Percentiles rank a stretch among this genome's conserved stretches.
These are phyloP conservation scores for Metarhizium album DNA, from an alignment of 2,329 filamentous ascomycete species.

Conservation along the genomic window DNA sequence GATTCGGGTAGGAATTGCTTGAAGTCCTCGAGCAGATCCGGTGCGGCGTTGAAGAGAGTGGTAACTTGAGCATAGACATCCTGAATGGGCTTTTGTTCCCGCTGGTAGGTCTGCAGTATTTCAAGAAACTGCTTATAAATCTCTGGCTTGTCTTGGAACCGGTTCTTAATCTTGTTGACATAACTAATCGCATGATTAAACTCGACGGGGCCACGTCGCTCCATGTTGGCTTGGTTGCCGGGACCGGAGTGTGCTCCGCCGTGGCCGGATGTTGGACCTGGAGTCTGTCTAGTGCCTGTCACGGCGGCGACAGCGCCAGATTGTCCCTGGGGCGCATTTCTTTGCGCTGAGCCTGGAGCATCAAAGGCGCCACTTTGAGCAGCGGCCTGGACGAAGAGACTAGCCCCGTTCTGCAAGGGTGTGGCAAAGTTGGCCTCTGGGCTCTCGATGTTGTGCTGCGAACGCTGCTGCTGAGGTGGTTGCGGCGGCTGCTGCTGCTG, in stretches of 20 bases:
- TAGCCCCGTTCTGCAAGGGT: slow-evolving; percentile 39
- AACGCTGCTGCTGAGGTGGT: slow-evolving; percentile 39
- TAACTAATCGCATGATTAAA: slow-evolving; percentile 99
- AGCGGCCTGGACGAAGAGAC: slow-evolving; percentile 34
- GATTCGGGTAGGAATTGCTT: slow-evolving; percentile 97
- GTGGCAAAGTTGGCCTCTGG: slow-evolving; percentile 52
- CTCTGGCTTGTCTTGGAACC: slow-evolving; percentile 90
- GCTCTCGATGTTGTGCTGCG: slow-evolving; percentile 50
- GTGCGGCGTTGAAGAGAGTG: slow-evolving; percentile 81
- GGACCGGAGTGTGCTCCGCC: slow-evolving; percentile 51
- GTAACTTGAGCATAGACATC: slow-evolving; percentile 98
- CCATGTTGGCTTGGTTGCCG: slow-evolving; percentile 51
- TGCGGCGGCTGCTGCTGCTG: slow-evolving; percentile 43
- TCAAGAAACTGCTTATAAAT: slow-evolving; percentile 99
- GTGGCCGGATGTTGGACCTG: slow-evolving; percentile 45
- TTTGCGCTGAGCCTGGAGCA: slow-evolving; percentile 18
- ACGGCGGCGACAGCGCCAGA: slow-evolving; percentile 33
- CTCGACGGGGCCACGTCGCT: slow-evolving; percentile 88
- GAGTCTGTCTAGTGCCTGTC: slow-evolving; percentile 45
- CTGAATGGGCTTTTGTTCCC: slow-evolving; percentile 95
- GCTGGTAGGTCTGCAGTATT: slow-evolving; percentile 94
- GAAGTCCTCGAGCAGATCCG: slow-evolving; percentile 93
- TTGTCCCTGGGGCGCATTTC: slow-evolving; percentile 19
- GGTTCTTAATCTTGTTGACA: slow-evolving; percentile 99
- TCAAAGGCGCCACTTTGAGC: slow-evolving; percentile 26